These are phyloP conservation scores for Wakefieldia striispora DNA, from an alignment of 768 basidiomycete genomes.

Conservation along the genomic window DNA sequence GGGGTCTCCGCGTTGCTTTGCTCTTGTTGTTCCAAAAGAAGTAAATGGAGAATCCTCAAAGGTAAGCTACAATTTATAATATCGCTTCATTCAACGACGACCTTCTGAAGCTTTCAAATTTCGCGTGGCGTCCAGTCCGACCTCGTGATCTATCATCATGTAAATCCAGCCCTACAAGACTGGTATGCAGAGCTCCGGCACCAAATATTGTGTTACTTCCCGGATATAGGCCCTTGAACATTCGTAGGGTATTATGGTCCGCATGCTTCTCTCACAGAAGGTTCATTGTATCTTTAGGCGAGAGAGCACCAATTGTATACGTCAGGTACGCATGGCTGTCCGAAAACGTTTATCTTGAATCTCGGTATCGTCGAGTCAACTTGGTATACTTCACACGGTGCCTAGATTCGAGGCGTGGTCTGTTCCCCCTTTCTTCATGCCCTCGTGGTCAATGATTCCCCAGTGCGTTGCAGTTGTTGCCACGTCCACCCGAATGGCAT, in stretches of 20 bases:
- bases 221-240: too few species aligned
- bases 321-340: background rate
- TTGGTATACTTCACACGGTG: constrained; percentile 2
- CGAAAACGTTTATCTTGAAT: background rate
- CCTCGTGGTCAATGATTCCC: constrained; percentile 4
- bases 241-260: background rate
- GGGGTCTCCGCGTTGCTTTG: too few species aligned
- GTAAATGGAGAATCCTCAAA: too few species aligned
- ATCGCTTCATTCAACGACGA: too few species aligned
- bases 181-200: too few species aligned
- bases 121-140: too few species aligned
- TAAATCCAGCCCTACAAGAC: too few species aligned
- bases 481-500: background rate
- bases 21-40: too few species aligned
- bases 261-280: background rate
- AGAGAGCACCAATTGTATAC: background rate
- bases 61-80: too few species aligned
- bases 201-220: too few species aligned
- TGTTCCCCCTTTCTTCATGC: background rate
- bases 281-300: background rate
- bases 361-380: background rate
- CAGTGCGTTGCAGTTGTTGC: background rate
- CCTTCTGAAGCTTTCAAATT: too few species aligned
- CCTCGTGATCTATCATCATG: too few species aligned
- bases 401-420: background rate